These are phyloP conservation scores for Claviceps lovelessii DNA, from an alignment of 2,329 filamentous ascomycete genomes.

Conservation along the genomic window DNA sequence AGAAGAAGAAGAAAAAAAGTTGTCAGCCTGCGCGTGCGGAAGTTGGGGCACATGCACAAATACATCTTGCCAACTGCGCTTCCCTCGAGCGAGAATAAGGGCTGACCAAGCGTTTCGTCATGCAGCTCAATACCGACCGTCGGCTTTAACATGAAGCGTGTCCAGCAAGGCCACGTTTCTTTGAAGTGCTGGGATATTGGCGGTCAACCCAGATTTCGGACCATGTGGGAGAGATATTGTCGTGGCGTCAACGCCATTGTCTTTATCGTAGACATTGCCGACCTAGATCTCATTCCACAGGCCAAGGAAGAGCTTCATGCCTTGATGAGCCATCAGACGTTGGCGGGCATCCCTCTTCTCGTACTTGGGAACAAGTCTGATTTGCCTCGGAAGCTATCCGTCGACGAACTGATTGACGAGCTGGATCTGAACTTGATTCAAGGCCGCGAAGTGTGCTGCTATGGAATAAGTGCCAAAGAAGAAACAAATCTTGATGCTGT, in stretches of 20 bases:
- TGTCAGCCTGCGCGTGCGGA: neutral
- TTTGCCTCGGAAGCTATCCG: constrained; percentile 74
- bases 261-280: constrained; percentile 95
- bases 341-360: constrained; percentile 81
- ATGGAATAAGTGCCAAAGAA: constrained; percentile 96
- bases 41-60: neutral
- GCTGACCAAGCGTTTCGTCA: constrained; percentile 3
- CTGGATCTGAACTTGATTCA: constrained; percentile 81
- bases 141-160: constrained; percentile 97
- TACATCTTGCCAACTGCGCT: neutral
- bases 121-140: constrained; percentile 92
- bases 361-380: constrained; percentile 97
- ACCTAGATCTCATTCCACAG: constrained; percentile 62
- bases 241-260: constrained; percentile 95
- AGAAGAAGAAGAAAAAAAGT: neutral
- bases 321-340: constrained; percentile 67
- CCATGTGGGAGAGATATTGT: constrained; percentile 99
- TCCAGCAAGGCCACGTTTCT: constrained; percentile 95
- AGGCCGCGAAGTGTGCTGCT: constrained; percentile 91
- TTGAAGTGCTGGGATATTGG: constrained; percentile 98
- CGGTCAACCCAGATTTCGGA: constrained; percentile 88
- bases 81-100: neutral
- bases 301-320: constrained; percentile 88
- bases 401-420: constrained; percentile 89
- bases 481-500: constrained; percentile 98